These are phyloP conservation scores for Lipomyces starkeyi DNA, from an alignment of 805 yeast species.

Conservation along the genomic window DNA sequence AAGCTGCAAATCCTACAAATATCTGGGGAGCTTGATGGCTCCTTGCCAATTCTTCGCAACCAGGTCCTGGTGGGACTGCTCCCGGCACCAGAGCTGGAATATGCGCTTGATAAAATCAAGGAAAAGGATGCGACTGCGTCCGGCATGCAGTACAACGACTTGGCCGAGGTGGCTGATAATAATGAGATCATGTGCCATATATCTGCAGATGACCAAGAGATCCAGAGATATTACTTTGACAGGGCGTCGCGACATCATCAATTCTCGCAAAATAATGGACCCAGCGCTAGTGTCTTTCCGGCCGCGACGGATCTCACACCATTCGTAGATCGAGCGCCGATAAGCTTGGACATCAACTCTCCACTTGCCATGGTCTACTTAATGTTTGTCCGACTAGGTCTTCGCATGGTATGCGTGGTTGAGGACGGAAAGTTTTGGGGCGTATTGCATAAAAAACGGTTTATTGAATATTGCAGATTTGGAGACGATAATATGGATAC, in stretches of 20 bases:
- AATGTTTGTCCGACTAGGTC: slow-evolving; percentile 60
- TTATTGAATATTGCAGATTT: slow-evolving; percentile 53
- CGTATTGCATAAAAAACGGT: slow-evolving; percentile 58
- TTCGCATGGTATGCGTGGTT: slow-evolving; percentile 54
- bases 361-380: slow-evolving; percentile 58
- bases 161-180: slow-evolving; percentile 28
- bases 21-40: slow-evolving; percentile 57
- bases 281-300: slow-evolving; percentile 9
- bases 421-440: slow-evolving; percentile 58
- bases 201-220: slow-evolving; percentile 38
- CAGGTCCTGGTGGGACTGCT: slow-evolving; percentile 53
- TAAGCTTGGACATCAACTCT: slow-evolving; percentile 55
- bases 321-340: slow-evolving; percentile 55
- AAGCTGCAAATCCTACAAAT: slow-evolving; percentile 51
- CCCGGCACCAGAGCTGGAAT: slow-evolving; percentile 59
- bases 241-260: slow-evolving; percentile 19
- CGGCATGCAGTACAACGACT: slow-evolving; percentile 35
- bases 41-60: slow-evolving; percentile 55
- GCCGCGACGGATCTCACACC: slow-evolving; percentile 51
- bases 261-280: not conserved
- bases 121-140: slow-evolving; percentile 22
- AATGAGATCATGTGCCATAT: slow-evolving; percentile 41
- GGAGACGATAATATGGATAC: slow-evolving; percentile 35
- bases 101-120: slow-evolving; percentile 55
- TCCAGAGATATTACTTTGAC: slow-evolving; percentile 36